These are phyloP conservation scores for Passiflora organensis DNA, from an alignment of 345 rosid genomes.

Conservation along the genomic window DNA sequence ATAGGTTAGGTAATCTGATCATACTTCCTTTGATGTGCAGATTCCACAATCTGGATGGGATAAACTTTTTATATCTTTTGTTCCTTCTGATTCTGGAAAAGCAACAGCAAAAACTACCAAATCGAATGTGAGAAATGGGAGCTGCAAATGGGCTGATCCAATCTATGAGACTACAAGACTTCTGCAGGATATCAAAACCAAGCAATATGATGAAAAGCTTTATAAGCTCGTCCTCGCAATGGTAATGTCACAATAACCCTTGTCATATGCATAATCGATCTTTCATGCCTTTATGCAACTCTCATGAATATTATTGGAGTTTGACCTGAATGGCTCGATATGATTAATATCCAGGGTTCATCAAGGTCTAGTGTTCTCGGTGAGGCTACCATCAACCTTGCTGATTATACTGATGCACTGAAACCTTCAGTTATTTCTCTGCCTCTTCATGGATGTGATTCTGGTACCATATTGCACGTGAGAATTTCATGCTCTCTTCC, in stretches of 20 bases:
- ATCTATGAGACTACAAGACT: slow-evolving; percentile 95
- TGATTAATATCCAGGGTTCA: slow-evolving; percentile 59
- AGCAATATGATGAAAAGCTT: slow-evolving; percentile 72
- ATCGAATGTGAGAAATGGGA: slow-evolving; percentile 92
- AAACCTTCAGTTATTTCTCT: slow-evolving; percentile 61
- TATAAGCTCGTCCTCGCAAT: slow-evolving; percentile 79
- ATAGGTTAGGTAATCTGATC: neutral
- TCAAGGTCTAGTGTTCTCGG: slow-evolving; percentile 89
- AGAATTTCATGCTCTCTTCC: slow-evolving; percentile 33
- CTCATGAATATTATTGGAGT: slow-evolving; percentile 4
- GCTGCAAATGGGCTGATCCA: slow-evolving; percentile 99
- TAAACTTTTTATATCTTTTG: slow-evolving; percentile 81
- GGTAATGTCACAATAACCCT: slow-evolving; percentile 40
- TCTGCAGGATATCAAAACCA: slow-evolving; percentile 75
- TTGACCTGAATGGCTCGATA: slow-evolving; percentile 12
- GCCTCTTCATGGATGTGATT: slow-evolving; percentile 83
- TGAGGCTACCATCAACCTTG: slow-evolving; percentile 84
- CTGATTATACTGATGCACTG: slow-evolving; percentile 84
- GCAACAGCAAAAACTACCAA: slow-evolving; percentile 88
- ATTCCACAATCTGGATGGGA: slow-evolving; percentile 96
- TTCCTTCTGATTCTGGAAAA: slow-evolving; percentile 90
- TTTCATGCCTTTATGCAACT: neutral
- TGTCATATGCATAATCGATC: neutral
- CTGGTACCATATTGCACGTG: slow-evolving; percentile 88
- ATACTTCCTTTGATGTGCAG: slow-evolving; percentile 29